phyloP scores from a whole-genome alignment of 495 filamentous ascomycete species.

The Aspergillus coremiiformis region DNA sequence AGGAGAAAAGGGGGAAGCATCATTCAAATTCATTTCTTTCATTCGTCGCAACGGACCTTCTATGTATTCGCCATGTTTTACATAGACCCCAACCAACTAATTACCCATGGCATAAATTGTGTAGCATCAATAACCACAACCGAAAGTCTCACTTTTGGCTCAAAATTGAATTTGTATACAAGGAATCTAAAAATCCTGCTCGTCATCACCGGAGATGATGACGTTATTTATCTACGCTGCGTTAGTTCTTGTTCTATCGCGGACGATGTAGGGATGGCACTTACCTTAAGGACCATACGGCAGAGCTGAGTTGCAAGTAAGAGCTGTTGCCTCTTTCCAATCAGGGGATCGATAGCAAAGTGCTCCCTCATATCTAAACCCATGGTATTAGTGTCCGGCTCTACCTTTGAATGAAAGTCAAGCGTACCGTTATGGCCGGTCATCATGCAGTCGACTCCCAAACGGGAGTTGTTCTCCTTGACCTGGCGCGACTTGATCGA shows the following conservation, averaged over 20 bases:
- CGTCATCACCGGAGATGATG: slow-evolving; percentile 86
- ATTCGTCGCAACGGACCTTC: slow-evolving; percentile 7
- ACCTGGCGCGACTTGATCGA: slow-evolving; percentile 93
- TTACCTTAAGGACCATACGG: slow-evolving; percentile 97
- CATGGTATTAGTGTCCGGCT: background rate
- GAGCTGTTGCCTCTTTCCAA: slow-evolving; percentile 95
- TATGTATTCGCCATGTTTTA: slow-evolving; percentile 5
- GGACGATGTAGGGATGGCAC: slow-evolving; percentile 14
- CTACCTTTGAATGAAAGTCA: background rate
- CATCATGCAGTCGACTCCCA: slow-evolving; percentile 98
- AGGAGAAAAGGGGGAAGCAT: background rate
- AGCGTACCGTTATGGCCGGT: slow-evolving; percentile 73
- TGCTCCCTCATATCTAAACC: slow-evolving; percentile 80
- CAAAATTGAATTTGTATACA: slow-evolving; percentile 17
- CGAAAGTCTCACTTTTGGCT: slow-evolving; percentile 15
- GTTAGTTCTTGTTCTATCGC: slow-evolving; percentile 13
- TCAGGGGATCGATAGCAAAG: slow-evolving; percentile 96
- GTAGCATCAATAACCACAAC: background rate
- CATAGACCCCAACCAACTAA: slow-evolving; percentile 1
- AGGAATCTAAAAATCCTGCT: slow-evolving; percentile 75
- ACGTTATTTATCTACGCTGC: slow-evolving; percentile 69
- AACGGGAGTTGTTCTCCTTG: slow-evolving; percentile 72
- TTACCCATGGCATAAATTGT: slow-evolving; percentile 4
- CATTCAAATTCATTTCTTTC: slow-evolving; percentile 9
- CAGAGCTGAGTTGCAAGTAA: slow-evolving; percentile 94